Evolutionary conservation across 2,329 filamentous ascomycete genomes (phyloP), one percentile per base, ranked within the genome.

Genomic region (Aspergillus glaucus): DNA sequence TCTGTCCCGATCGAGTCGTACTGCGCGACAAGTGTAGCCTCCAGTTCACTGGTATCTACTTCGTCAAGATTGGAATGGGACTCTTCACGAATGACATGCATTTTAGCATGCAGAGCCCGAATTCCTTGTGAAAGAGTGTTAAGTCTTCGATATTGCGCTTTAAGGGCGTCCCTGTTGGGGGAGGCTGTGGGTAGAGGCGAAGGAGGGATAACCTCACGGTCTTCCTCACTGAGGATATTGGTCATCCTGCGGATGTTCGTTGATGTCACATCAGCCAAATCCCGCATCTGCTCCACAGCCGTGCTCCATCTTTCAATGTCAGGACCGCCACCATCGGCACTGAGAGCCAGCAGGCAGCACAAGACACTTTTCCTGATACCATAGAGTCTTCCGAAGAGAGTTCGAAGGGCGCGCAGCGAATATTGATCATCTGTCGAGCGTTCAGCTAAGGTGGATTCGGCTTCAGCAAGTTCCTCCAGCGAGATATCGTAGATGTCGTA

Each of bases 1-100:
- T 98, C 93, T 22, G 84, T 78, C 2, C 93, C 93, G 54, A 98
- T 94, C 4, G 90, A 92, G 49, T 98, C 93, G 67, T 97, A 98
- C 62, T 97, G 93, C 19, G 84, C 73, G 78, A 95, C 85, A 36
- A 97, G 77, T 53, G 83, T 84, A 0, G 85, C 80, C 0, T 87
- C 88, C 14, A 95, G 79, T 56, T 95, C 87, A 3, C 82, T 81
- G 4, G 76, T 66, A 52, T 73, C 81, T 34, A 87, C 83, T 58
- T 86, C 83, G 60, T 95, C 87, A 24, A 95, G 71, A 40, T 83
- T 83, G 51, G 81, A 81, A 62, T 88, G 88, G 0, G 90, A 94
- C 67, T 96, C 90, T 66, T 98, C 93, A 44, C 89, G 84, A 47
- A 97, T 73, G 6, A 98, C 77, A 51, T 94, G 90, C 74, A 98